Evolutionary conservation across 2,329 filamentous ascomycete species (phyloP), one percentile per base, ranked within the genome.

Genomic region (Leptographium procerum): DNA sequence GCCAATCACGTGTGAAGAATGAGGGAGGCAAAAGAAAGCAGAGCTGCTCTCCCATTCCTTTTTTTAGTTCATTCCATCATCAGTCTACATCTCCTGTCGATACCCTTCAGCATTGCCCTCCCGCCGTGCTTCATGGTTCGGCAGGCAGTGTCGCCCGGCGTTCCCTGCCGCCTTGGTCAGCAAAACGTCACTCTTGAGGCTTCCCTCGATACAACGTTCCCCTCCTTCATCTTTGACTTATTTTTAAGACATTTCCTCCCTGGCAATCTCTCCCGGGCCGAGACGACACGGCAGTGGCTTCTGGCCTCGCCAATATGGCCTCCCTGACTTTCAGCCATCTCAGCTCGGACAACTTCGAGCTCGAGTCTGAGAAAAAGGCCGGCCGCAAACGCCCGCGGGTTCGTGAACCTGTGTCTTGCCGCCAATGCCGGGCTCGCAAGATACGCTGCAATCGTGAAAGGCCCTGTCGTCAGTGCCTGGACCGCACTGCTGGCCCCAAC

Each of bases 281-380:
- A n/a, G n/a, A n/a, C n/a, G n/a, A 13, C n/a, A 22, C 22, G 24
- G 22, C 33, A 4, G 9, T 28, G 3, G n/a, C 9, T 19, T 22
- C 11, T 19, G 16, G 26, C 7, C 14, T 26, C 3, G n/a, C 36
- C 34, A 29, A 19, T 26, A 61, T 61, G 58, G 52, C 50, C 14
- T n/a, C 19, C 22, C 40, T 61, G 26, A 59, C 58, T 1, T 61
- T 61, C 29, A 61, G 58, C 13, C 58, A 61, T 29, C 58, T 61
- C 36, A 60, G 31, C 47, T 58, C 58, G 14, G 58, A 61, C 55
- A 59, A 52, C 19, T 61, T 61, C 29, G 54, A 55, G 22, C 26
- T 60, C 19, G 60, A 61, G 26, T 52, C 58, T 0, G 56, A 52
- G 28, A 60, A 57, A 36, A 61, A 60, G 28, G 56, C 54, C 16